Base-by-base conservation (phyloP, 768 basidiomycete species). In the Tulasnella sp. region DNA sequence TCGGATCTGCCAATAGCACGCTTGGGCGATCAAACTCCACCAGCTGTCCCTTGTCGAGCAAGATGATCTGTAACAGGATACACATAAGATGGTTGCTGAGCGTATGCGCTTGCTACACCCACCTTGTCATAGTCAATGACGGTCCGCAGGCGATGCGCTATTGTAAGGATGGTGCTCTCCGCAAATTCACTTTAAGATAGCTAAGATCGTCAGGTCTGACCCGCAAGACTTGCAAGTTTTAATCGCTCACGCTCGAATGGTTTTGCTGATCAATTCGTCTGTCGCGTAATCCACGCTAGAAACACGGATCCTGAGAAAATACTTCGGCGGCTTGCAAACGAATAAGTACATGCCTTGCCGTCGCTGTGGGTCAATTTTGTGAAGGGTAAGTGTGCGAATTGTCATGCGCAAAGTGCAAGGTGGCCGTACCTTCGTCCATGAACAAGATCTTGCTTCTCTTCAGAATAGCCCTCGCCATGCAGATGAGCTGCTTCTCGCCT, bases 381-480 rank as follows among this genome's bases (percentile, higher is more conserved):
- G 34, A 7, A 7, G 5, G 34, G 15, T 38, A 15, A 7, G 15
- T 7, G 34, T 15, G 5, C 34, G 34, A 5, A 38, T 5, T 38
- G 15, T 38, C 7, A 38, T 5, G 15, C 5, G 5, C 5, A 38
- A 38, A 38, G 3, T 10, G 7, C 25, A 10, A 43, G 15, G 4
- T 7, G 12, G 21, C 15, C 48, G 4, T 49, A 59, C 57, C 57
- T 59, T 91, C 89, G 65, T 90, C 89, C 89, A 91, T 90, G 62
- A 91, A 78, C 25, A 91, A 70, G 12, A 92, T 74, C 65, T 79
- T 87, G 42, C 85, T 83, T 7, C 85, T 76, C 68, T 85, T 85
- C 24, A 92, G 69, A 61, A 92, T 88, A 1, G 89, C 87, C 55
- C 88, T 77, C 4, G 89, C 89, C 87, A 92, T 89, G 67, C 88